Conservation (phyloP, 2,329 filamentous ascomycete genomes). For the Penicillium sp. region DNA sequence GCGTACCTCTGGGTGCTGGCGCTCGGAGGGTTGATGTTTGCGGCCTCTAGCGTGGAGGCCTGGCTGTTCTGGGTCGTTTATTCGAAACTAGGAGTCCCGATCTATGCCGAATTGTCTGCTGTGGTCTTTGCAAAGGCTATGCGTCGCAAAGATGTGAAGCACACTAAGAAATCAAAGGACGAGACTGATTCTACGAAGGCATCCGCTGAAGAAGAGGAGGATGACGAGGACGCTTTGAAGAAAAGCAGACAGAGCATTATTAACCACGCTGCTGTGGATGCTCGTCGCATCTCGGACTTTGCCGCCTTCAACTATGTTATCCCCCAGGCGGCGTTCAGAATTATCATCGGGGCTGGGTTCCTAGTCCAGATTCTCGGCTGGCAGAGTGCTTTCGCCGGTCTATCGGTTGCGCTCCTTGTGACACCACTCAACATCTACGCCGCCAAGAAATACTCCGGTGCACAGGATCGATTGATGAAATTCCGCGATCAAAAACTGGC, state of each 20-base stretch:
- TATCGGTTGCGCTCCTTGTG: conserved; percentile 64
- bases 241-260: conserved; percentile 69
- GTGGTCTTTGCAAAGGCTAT: conserved; percentile 77
- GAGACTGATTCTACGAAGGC: conserved; percentile 22
- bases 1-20: conserved; percentile 70
- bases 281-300: conserved; percentile 69
- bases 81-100: conserved; percentile 63
- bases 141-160: conserved; percentile 68
- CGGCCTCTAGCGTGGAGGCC: conserved; percentile 60
- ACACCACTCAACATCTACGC: conserved; percentile 69
- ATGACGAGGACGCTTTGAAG: conserved; percentile 48
- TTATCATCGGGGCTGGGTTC: conserved; percentile 67
- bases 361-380: conserved; percentile 71
- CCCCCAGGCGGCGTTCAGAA: conserved; percentile 61
- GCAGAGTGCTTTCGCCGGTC: conserved; percentile 66
- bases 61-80: conserved; percentile 69
- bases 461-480: conserved; percentile 73
- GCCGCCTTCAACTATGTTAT: conserved; percentile 67
- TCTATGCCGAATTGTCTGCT: conserved; percentile 69
- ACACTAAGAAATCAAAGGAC: conserved; percentile 38
- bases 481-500: conserved; percentile 73
- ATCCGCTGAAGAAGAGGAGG: conserved; percentile 41
- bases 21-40: conserved; percentile 62
- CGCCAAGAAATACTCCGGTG: conserved; percentile 63
- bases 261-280: conserved; percentile 77